Conservation (phyloP, 805 yeast species). For the Cyberlindnera veronae region DNA sequence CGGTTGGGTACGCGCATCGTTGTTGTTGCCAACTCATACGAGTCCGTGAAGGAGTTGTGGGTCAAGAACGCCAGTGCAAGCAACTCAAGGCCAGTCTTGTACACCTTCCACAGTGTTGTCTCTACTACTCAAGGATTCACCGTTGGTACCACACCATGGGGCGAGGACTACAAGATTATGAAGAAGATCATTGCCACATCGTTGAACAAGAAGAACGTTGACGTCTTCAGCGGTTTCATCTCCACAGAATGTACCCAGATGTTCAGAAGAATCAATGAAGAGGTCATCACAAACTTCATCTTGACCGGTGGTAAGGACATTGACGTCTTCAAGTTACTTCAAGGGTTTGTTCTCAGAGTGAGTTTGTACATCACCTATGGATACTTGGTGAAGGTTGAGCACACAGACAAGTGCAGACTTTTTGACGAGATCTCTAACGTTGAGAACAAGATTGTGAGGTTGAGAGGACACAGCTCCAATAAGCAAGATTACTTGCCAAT, state of each 20-base stretch:
- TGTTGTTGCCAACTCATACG: slow-evolving; percentile 65
- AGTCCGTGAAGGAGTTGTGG: slow-evolving; percentile 54
- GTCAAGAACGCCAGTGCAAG: slow-evolving; percentile 44
- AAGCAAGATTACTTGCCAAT: slow-evolving; percentile 51
- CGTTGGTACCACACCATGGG: slow-evolving; percentile 62
- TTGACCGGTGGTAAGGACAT: slow-evolving; percentile 30
- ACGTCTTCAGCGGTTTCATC: slow-evolving; percentile 32
- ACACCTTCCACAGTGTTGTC: slow-evolving; percentile 65
- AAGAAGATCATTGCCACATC: slow-evolving; percentile 46
- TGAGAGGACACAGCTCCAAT: slow-evolving; percentile 57
- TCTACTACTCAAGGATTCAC: slow-evolving; percentile 56
- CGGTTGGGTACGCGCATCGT: slow-evolving; percentile 54
- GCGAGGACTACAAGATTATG: slow-evolving; percentile 42
- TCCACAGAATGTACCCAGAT: slow-evolving; percentile 35
- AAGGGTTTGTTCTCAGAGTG: slow-evolving; percentile 48
- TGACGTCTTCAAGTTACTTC: slow-evolving; percentile 40
- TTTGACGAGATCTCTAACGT: slow-evolving; percentile 52
- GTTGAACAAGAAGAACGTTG: slow-evolving; percentile 37
- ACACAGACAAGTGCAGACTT: slow-evolving; percentile 32
- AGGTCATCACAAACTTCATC: not conserved
- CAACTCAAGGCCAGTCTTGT: slow-evolving; percentile 63
- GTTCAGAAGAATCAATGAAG: slow-evolving; percentile 23
- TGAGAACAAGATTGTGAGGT: slow-evolving; percentile 52
- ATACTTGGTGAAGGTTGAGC: slow-evolving; percentile 40
- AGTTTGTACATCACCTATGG: slow-evolving; percentile 55